Conservation (phyloP, 768 basidiomycete species). For the Auricularia cornea region DNA sequence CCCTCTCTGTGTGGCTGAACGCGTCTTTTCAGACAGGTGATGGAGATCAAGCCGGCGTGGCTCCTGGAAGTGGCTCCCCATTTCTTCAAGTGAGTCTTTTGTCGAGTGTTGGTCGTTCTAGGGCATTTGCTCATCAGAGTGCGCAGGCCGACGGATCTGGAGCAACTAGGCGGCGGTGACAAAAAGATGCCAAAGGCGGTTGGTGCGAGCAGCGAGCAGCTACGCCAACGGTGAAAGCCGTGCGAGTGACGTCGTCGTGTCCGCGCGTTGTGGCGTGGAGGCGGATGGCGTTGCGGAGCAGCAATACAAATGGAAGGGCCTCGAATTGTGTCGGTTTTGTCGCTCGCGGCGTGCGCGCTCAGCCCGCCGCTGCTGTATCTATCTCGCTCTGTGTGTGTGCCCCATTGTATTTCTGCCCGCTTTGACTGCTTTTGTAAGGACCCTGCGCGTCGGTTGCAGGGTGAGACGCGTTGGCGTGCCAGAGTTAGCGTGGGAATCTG, state of each 20-base stretch:
- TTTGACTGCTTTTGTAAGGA: too few species aligned
- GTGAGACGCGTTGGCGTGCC: too few species aligned
- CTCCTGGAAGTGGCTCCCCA: constrained; percentile 94
- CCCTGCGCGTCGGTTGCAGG: too few species aligned
- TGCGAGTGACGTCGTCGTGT: neutral
- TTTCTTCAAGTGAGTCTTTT: constrained; percentile 65
- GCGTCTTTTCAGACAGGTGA: constrained; percentile 60
- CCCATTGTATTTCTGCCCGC: too few species aligned
- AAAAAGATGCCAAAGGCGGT: constrained; percentile 93
- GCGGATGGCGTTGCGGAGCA: neutral
- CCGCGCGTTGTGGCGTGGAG: neutral
- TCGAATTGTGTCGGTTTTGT: neutral
- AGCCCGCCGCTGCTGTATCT: too few species aligned
- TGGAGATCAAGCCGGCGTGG: constrained; percentile 98
- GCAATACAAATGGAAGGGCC: neutral
- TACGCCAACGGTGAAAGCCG: neutral
- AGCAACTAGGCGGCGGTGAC: constrained; percentile 63
- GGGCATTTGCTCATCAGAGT: neutral
- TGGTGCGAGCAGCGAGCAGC: constrained; percentile 18
- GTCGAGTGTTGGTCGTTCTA: neutral
- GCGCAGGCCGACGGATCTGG: constrained; percentile 48
- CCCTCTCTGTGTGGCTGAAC: neutral
- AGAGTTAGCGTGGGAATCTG: too few species aligned
- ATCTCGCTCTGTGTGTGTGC: too few species aligned
- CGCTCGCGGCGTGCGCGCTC: too few species aligned